A percentile compares a stretch with the other conserved stretches of the same genome.
phyloP scores from a whole-genome alignment of 768 basidiomycete species.

The Boletus barrowsii region DNA sequence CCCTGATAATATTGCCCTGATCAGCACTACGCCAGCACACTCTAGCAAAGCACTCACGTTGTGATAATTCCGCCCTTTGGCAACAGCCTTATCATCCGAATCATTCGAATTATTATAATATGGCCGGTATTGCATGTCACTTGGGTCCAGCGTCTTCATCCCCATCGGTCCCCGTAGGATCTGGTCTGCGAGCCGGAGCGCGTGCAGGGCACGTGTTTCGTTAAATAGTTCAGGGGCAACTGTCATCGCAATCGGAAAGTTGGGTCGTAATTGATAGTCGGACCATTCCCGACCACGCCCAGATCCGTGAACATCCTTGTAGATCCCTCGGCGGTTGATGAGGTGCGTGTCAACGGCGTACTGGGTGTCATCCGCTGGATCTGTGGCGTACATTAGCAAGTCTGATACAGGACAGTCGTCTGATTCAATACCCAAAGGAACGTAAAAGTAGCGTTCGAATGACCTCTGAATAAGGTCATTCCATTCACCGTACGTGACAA shows the following conservation, averaged over 20 bases:
- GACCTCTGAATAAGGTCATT: constrained; percentile 74
- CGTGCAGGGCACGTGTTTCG: constrained; percentile 70
- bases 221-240: constrained; percentile 96
- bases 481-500: constrained; percentile 92
- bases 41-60: constrained; percentile 47
- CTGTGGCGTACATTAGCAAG: constrained; percentile 35
- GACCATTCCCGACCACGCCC: constrained; percentile 88
- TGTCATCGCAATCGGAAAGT: constrained; percentile 95
- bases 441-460: constrained; percentile 89
- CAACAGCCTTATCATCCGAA: constrained; percentile 72
- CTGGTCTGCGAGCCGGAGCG: constrained; percentile 76
- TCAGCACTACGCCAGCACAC: constrained; percentile 11
- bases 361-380: constrained; percentile 64
- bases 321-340: constrained; percentile 89
- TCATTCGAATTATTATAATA: constrained; percentile 95
- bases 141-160: constrained; percentile 93
- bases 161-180: constrained; percentile 85
- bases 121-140: constrained; percentile 85
- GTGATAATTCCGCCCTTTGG: constrained; percentile 95
- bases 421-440: constrained; percentile 61
- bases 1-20: constrained; percentile 45
- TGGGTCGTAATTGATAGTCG: constrained; percentile 92
- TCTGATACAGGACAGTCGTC: not conserved
- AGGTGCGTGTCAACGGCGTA: constrained; percentile 69
- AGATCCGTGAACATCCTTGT: constrained; percentile 97